Base-by-base conservation (phyloP, 345 rosid species). In the Lepidium aucheri region DNA sequence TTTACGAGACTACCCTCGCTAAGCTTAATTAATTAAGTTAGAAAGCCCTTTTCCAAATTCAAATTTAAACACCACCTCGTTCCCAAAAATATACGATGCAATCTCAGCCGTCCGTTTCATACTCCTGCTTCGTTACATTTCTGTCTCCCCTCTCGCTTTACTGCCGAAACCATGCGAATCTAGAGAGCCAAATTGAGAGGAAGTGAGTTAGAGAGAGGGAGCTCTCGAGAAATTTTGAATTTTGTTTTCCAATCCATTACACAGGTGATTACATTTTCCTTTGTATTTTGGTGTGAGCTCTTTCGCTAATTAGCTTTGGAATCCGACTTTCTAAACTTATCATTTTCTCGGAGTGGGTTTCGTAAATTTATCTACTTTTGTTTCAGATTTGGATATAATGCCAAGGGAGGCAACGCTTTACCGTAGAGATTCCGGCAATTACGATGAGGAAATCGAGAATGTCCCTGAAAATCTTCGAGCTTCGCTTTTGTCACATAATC, bases 391-490 rank as follows among this genome's bases (percentile, higher is more conserved):
- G 40, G 43, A 15, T 24, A 36, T 24, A 50, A 91, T 91, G 98
- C 54, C 82, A 70, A 83, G 84, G 52, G 96, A 91, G 70, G 76
- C 68, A 18, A 91, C 89, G 66, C 74, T 81, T 70, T 65, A 80
- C 63, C 82, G 89, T 10, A 71, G 89, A 73, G 89, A 84, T 74
- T 78, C 83, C 5, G 79, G 68, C 50, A 81, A 82, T 68, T 71
- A 54, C 46, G 95, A 56, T 13, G 61, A 84, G 9, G 96, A 87
- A 67, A 84, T 80, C 46, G 97, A 92, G 79, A 92, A 92, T 56
- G 74, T 90, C 12, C 90, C 94, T 2, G 68, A 74, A 8, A 84
- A 86, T 70, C 80, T 87, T 34, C 78, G 69, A n/a, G 76, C 77
- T 60, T 79, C 86, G 13, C 50, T 81, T 6, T 64, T 73, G 28